Evolutionary conservation across 768 basidiomycete genomes (phyloP), one percentile per base, ranked within the genome.

Genomic region (Sarcodon aspratus): DNA sequence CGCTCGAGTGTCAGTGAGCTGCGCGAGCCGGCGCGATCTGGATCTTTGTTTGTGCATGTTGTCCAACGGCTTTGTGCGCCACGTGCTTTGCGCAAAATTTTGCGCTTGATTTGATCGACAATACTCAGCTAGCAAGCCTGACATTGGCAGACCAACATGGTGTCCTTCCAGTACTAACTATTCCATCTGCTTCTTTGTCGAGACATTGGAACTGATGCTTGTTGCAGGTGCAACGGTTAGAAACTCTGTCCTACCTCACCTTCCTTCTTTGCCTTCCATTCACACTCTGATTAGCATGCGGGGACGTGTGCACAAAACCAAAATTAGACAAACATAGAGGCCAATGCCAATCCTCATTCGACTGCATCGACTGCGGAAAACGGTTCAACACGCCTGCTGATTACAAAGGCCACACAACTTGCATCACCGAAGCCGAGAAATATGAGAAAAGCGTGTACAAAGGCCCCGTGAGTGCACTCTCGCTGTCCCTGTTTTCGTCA

Each of bases 351-450:
- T 56, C 75, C 2, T 76, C 82, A 7, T 85, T 88, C 56, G 85
- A 85, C 57, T 89, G 87, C 60, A 78, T 91, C 59, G 92, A 96
- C 60, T 96, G 92, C 64, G 83, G 80, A n/a, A 84, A 73, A 45
- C 85, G 86, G 0, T 96, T 95, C 66, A 68, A 76, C 21, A 73
- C 75, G 7, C 86, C 88, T 3, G 70, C 71, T 8, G 79, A 91
- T 51, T 95, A 80, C 71, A 91, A 89, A 64, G 68, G 66, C 0
- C 87, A 96, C 61, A 93, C 85, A 9, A 70, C 76, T 32, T 96
- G 93, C 63, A 80, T 96, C 40, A 80, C 75, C 52, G 93, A 96
- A 65, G 93, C 88, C 3, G 88, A 96, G 64, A 96, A 95, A 62
- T 95, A 96, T 59, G 79, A 96, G 69, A 90, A 90, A 64, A 68